Base-by-base conservation (phyloP, 1,139 yeast genomes). In the Taphrina sp. region DNA sequence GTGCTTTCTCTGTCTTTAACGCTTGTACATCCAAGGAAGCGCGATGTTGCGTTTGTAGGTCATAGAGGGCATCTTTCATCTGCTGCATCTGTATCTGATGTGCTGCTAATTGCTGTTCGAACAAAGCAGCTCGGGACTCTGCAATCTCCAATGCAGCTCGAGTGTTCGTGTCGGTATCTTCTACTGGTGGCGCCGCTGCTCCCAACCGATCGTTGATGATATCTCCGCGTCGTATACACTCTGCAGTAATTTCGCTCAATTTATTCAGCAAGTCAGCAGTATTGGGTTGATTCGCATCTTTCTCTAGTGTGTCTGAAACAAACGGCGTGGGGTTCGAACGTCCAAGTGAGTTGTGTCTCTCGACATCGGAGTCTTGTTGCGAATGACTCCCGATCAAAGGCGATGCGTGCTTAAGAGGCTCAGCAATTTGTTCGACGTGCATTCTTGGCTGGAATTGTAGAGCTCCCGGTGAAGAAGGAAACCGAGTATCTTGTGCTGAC, bases 211-310 rank as follows among this genome's bases (percentile, higher is more conserved):
- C 46, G 20, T 49, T 46, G 20, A 49, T 49, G 36, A 49, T 38
- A 22, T 38, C 24, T 19, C 54, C 54, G n/a, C 54, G 54, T 20
- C 54, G 35, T 3, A 46, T 39, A 23, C 54, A 49, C 19, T 49
- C 54, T 16, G 34, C 46, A 5, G 36, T 33, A 3, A 31, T 39
- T 17, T 22, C 17, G 14, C 39, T 41, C 10, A 49, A 41, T 5
- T 22, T 31, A 26, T 38, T 41, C 10, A 49, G 46, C 28, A 47
- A 17, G 23, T 41, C 45, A n/a, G 45, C 35, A 33, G 28, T 28
- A 4, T 41, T 24, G 3, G 45, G 23, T 5, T 41, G n/a, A n/a
- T n/a, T n/a, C n/a, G n/a, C n/a, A n/a, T n/a, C n/a, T n/a, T n/a
- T n/a, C n/a, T n/a, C n/a, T n/a, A n/a, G n/a, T n/a, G n/a, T n/a